A percentile compares a stretch with the other conserved stretches of the same genome.
These are phyloP conservation scores for Phytophthora pluvialis DNA, from an alignment of 352 stramenopile species.

Conservation along the genomic window DNA sequence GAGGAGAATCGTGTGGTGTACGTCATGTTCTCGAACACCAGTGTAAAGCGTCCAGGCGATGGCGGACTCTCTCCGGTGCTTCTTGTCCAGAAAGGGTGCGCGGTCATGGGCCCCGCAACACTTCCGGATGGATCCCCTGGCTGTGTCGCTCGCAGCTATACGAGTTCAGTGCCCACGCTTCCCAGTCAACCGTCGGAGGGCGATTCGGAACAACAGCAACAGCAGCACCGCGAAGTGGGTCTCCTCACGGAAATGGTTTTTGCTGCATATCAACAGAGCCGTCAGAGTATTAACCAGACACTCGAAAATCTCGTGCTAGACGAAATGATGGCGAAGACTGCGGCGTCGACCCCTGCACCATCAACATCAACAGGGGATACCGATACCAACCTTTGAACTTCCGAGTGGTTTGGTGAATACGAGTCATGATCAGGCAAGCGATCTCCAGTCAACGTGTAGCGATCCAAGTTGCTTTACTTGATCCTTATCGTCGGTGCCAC, in stretches of 20 bases:
- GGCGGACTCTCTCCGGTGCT: constrained; percentile 13
- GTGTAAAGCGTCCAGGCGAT: constrained; percentile 6
- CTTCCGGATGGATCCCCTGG: constrained; percentile 35
- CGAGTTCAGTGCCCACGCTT: constrained; percentile 33
- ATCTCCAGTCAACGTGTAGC: neutral
- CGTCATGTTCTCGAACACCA: constrained; percentile 24
- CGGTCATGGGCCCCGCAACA: constrained; percentile 11
- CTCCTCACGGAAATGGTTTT: constrained; percentile 42
- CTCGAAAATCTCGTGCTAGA: constrained; percentile 48
- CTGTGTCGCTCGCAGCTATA: constrained; percentile 33
- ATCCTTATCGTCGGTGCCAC: neutral
- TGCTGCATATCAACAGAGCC: constrained; percentile 33
- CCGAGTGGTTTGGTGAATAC: neutral
- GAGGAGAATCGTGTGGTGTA: constrained; percentile 21
- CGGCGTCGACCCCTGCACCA: constrained; percentile 4
- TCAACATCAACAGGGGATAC: constrained; percentile 9
- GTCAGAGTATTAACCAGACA: constrained; percentile 37
- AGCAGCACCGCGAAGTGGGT: constrained; percentile 37
- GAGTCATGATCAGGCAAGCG: neutral
- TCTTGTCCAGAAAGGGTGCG: constrained; percentile 37
- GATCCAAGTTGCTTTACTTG: neutral
- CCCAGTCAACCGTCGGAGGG: constrained; percentile 9
- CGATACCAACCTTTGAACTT: constrained; percentile 10
- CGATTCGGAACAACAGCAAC: constrained; percentile 16
- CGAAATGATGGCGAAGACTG: constrained; percentile 37